phyloP scores from a whole-genome alignment of 441 rosid genomes.

The Pelargonium citronellum region DNA sequence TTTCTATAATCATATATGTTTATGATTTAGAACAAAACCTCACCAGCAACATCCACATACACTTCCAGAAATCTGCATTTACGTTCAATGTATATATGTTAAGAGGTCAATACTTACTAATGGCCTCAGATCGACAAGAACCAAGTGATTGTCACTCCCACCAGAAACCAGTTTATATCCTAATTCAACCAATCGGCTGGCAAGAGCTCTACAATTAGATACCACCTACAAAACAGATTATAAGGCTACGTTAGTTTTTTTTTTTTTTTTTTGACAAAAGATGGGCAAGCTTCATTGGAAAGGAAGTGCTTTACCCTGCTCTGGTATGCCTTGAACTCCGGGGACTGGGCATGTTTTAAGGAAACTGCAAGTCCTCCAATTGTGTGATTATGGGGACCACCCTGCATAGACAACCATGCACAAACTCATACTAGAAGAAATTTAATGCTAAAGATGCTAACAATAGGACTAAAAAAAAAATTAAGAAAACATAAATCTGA shows the following conservation, averaged over 20 bases:
- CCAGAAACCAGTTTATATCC: conserved; percentile 27
- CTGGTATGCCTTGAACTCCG: conserved; percentile 29
- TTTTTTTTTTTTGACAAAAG: background rate
- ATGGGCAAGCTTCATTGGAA: background rate
- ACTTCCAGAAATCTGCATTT: no score
- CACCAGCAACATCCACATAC: no score
- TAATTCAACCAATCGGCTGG: conserved; percentile 14
- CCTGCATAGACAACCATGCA: conserved; percentile 10
- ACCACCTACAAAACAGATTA: background rate
- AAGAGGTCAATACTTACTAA: background rate
- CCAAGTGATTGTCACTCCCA: conserved; percentile 31
- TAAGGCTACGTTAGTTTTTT: background rate
- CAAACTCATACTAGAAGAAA: background rate
- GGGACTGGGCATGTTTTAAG: conserved; percentile 20
- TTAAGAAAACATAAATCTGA: background rate
- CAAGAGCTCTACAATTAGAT: background rate
- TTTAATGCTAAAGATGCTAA: background rate
- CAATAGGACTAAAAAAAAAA: background rate
- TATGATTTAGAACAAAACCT: no score
- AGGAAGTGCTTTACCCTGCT: conserved; percentile 16
- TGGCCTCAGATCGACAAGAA: conserved; percentile 20
- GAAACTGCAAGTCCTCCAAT: conserved; percentile 23
- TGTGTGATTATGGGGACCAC: conserved; percentile 27
- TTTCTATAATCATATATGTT: no score
- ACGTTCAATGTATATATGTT: no score